Evolutionary conservation across 805 yeast genomes (phyloP).

Genomic region (Candida hungchunana): DNA sequence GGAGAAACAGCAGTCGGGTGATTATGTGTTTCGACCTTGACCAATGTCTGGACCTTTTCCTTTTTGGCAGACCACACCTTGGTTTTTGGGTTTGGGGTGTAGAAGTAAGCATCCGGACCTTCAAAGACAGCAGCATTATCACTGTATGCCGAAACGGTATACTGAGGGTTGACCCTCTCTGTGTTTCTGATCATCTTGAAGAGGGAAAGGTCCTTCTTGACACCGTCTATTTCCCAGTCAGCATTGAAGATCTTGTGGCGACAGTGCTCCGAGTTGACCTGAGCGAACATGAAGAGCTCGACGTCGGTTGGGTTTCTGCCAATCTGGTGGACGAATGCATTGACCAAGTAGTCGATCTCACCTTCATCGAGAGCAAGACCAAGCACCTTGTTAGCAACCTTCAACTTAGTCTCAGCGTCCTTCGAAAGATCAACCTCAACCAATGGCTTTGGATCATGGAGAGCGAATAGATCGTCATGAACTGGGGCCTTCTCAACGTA

Average conservation of each 20-base stretch:
- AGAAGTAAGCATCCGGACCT: slow-evolving; percentile 74
- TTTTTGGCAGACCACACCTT: slow-evolving; percentile 68
- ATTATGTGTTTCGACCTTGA: slow-evolving; percentile 97
- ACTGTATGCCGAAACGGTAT: slow-evolving; percentile 89
- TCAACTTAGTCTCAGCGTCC: slow-evolving; percentile 50
- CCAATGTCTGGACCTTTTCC: slow-evolving; percentile 83
- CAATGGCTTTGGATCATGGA: slow-evolving; percentile 78
- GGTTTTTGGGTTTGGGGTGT: slow-evolving; percentile 69
- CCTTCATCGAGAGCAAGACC: slow-evolving; percentile 95
- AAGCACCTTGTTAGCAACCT: slow-evolving; percentile 71
- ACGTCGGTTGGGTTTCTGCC: slow-evolving; percentile 96
- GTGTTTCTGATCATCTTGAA: slow-evolving; percentile 97
- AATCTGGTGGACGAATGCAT: slow-evolving; percentile 71
- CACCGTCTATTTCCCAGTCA: slow-evolving; percentile 92
- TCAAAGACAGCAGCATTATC: slow-evolving; percentile 97
- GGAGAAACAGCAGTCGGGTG: slow-evolving; percentile 99
- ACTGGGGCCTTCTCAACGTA: slow-evolving; percentile 59
- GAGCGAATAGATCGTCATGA: slow-evolving; percentile 67
- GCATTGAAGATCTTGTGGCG: slow-evolving; percentile 99
- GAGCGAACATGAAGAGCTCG: slow-evolving; percentile 98
- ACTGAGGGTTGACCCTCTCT: slow-evolving; percentile 71
- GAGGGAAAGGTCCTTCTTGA: slow-evolving; percentile 64
- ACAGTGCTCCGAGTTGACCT: slow-evolving; percentile 98
- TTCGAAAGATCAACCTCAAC: slow-evolving; percentile 63
- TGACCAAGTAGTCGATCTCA: slow-evolving; percentile 82